Base-by-base conservation (phyloP, 345 rosid genomes). In the Eucalyptus rudis region DNA sequence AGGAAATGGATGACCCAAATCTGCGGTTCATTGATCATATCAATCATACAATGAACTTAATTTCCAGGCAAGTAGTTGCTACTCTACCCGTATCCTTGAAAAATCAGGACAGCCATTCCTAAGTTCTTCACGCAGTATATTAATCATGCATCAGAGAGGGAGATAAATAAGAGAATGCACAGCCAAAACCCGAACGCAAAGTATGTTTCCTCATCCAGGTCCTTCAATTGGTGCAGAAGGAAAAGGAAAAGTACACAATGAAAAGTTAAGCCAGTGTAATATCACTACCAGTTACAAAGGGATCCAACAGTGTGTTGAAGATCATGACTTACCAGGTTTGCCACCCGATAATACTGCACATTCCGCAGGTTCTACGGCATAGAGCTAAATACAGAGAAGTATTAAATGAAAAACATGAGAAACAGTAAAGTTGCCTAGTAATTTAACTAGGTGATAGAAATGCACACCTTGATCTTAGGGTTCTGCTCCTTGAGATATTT, bases 401-500 rank as follows among this genome's bases (percentile, higher is more conserved):
- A 54, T 22, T 66, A 22, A 56, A 7, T 13, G 86, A 50, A 13
- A 22, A 14, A 36, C 51, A 44, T 16, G 27, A 56, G 36, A 88
- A 29, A 27, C 5, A 2, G 16, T 49, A 3, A 36, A 36, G 45
- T 71, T 71, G 83, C 83, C 44, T 22, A 68, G 86, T 13, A 8
- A 36, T 3, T 1, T 84, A 7, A 8, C 66, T 24, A 49, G 40
- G 58, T 3, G 10, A 19, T n/a, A 50, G 76, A 15, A 62, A 64
- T 25, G 44, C 25, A 40, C 43, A 95, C 98, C 96, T 96, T 94
- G 47, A 96, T 88, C 10, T 93, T 87, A 6, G 95, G 95, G 93
- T 96, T 95, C 85, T 94, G 93, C 93, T 95, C 97, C 93, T 90
- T 95, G 31, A 95, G 96, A 91, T 91, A 96, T 88, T n/a, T 90